phyloP scores from a whole-genome alignment of 2,329 filamentous ascomycete species.

The Elsinoe perseae region DNA sequence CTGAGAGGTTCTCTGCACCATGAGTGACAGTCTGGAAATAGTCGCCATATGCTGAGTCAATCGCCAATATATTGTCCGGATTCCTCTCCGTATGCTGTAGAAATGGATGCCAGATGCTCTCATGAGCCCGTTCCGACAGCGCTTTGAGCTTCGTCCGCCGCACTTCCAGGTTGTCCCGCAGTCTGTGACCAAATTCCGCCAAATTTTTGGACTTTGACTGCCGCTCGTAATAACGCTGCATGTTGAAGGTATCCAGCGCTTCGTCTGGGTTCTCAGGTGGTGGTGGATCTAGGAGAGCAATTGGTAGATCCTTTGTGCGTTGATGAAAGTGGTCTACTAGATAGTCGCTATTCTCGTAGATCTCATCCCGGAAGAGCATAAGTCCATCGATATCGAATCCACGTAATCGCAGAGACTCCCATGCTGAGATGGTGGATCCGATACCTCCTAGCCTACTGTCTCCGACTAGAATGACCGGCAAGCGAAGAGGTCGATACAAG shows the following conservation, averaged over 20 bases:
- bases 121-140: conserved; percentile 54
- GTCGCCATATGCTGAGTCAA: conserved; percentile 74
- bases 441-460: conserved; percentile 73
- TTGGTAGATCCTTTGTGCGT: neutral
- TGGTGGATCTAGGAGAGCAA: conserved; percentile 28
- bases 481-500: conserved; percentile 63
- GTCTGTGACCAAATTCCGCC: neutral
- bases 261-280: conserved; percentile 48
- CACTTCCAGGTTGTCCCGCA: conserved; percentile 47
- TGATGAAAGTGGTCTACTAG: conserved; percentile 57
- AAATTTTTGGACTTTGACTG: conserved; percentile 36
- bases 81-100: conserved; percentile 65
- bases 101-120: conserved; percentile 77
- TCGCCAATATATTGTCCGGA: conserved; percentile 58
- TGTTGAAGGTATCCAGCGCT: conserved; percentile 46
- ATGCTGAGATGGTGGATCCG: conserved; percentile 69
- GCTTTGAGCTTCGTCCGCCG: conserved; percentile 53
- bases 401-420: conserved; percentile 67
- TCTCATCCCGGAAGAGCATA: conserved; percentile 58
- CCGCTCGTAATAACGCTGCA: conserved; percentile 57
- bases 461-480: conserved; percentile 66
- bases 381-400: conserved; percentile 70
- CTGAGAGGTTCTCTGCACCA: conserved; percentile 24
- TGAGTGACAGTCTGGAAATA: conserved; percentile 58
- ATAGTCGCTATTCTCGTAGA: conserved; percentile 62